Evolutionary conservation across 306 rosid genomes (phyloP), one percentile per base, ranked within the genome.

Genomic region (Inga laurina): DNA sequence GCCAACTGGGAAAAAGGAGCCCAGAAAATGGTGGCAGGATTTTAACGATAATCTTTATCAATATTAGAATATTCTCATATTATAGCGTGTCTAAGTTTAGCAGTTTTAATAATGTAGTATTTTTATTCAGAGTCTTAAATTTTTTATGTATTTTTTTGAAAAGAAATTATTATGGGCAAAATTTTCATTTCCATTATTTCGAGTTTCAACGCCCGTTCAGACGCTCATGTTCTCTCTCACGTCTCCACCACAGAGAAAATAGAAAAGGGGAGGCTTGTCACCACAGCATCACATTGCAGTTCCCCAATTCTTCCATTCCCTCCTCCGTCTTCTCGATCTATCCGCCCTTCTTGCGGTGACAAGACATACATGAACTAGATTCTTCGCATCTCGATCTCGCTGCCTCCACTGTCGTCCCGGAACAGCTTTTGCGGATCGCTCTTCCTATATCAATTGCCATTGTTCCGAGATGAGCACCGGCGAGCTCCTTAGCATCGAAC

Each of bases 401-500:
- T 67, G 66, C 27, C 22, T 54, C 66, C 48, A 14, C 56, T 68
- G 65, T 45, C 72, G 78, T 67, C 46, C 78, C 70, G 51, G 45
- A 69, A 70, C 84, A 19, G 19, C 66, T 51, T 49, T 61, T 46
- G 45, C 56, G 11, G 81, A 65, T 78, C 74, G 16, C 81, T 54
- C 82, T 79, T 24, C 56, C 32, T 19, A 32, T 75, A 46, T 8
- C 19, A 5, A 21, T 34, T 54, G 32, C 64, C 84, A 62, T 85
- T 81, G 79, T 32, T 75, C 72, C 82, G 84, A 81, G 49, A 96
- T 93, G 99, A 93, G 98, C 84, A 91, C 91, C 30, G 94, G 97
- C 68, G 97, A 93, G 46, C 98, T 96, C 45, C 96, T 96, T 83
- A 79, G 85, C 93, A 87, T 96, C 88, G 97, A 93, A 73, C 98